Base-by-base conservation (phyloP, 179 eudicot genomes). In the Amaranthus tricolor region DNA sequence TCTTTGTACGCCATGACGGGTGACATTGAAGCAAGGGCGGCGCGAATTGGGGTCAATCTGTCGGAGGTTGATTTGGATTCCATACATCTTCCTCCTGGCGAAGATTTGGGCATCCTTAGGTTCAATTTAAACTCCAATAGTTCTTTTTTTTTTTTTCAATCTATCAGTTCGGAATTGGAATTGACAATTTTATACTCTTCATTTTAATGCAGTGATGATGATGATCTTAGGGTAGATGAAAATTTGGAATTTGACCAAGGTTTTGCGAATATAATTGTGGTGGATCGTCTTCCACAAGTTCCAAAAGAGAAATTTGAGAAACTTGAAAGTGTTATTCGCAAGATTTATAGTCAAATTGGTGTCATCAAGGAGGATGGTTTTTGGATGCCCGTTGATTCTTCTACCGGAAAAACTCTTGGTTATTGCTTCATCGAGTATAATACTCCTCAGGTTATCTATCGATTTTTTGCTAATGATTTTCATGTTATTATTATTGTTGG, bases 241-340 rank as follows among this genome's bases (percentile, higher is more conserved):
- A 62, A 75, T 3, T 49, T 85, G 55, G 99, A 95, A 50, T 87
- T 86, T 9, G 97, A 94, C 11, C 81, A 66, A 56, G 98, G 90
- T 0, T 82, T 89, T 17, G 84, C 82, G 0, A 95, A 93, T 45
- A 81, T 93, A 2, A 77, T 95, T 0, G 89, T 88, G 5, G 97
- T 93, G 56, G 99, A 93, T 76, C 91, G 91, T 84, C 79, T 95
- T 45, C 99, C 96, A 0, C 87, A 85, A 70, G 94, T 93, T 8
- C 79, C 91, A 0, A 84, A 65, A 5, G 98, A 91, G 74, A 91
- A 91, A 50, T 93, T 82, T 21, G 96, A 91, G 9, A 93, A 91
- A 68, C 84, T 95, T 3, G 96, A 89, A 72, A 87, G 87, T 0
- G 99, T 95, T 5, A 65, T 95, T 66, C 81, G 91, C 7, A 95